Base-by-base conservation (phyloP, 2,329 filamentous ascomycete species). In the Cryphonectria parasitica region DNA sequence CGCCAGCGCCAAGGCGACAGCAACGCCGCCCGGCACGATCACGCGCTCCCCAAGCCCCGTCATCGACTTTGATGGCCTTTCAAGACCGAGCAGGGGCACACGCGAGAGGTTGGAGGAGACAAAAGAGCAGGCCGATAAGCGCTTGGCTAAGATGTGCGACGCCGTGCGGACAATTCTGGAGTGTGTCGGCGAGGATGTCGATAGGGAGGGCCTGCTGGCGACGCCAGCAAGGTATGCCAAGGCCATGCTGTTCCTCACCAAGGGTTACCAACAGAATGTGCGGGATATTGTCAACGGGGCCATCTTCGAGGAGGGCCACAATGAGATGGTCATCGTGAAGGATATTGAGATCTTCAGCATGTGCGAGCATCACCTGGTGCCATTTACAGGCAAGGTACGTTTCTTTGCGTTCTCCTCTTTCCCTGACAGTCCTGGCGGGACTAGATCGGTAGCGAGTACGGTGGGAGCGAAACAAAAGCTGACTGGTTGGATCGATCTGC, bases 281-380 rank as follows among this genome's bases (percentile, higher is more conserved):
- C 87, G 90, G 73, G 93, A 97, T 78, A 92, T 98, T 74, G 93
- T 98, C 73, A 98, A 98, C 80, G 89, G 91, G 69, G 96, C 96
- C 25, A 92, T 98, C 68, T 99, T 99, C 82, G 92, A 97, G 77
- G 96, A 98, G 80, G 94, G 95, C 73, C 95, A 98, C 78, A 96
- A 97, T 77, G 96, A 99, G 82, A 88, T 99, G 83, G 95, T 99
- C 41, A 97, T 98, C 77, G 94, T 99, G 71, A 97, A 97, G 83
- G 95, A 98, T 78, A 98, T 99, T 77, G 95, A 98, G 79, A 89
- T 98, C 17, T 97, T 94, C 81, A 95, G 92, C 74, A 85, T 98
- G 60, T 99, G 96, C 84, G 96, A 99, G 83, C 96, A 99, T 80
- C 96, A 99, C 79, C 87, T 99, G 79, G 95, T 99, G 10, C 96